Base-by-base conservation (phyloP, 768 basidiomycete species). In the Xanthoconium stramineum region DNA sequence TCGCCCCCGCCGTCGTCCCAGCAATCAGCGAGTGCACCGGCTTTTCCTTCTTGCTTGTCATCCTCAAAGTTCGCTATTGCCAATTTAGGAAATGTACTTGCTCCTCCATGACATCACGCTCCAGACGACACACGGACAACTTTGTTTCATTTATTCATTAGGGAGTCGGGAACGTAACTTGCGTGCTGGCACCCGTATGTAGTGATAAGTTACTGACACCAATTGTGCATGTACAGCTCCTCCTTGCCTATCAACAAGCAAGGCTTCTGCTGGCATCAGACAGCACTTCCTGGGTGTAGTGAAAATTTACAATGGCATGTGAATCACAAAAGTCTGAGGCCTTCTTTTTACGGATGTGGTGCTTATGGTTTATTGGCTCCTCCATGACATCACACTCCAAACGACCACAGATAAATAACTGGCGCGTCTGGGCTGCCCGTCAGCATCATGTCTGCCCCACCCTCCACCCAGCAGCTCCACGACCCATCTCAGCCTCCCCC, bases 1-100 rank as follows among this genome's bases (percentile, higher is more conserved):
- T 79, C 9, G 88, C 94, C 15, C 97, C 96, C 28, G 97, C 96
- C 0, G 88, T 90, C 15, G 92, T 82, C 10, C 97, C 97, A 2
- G 96, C 96, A 55, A 94, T 75, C 75, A 98, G 73, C 14, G 96
- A 91, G 64, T 93, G 91, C 8, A 87, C 37, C 0, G 94, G 89
- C 62, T 91, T 91, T 69, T 95, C 94, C 59, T 83, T 89, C 66
- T 82, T 79, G 48, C 77, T 74, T 8, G 79, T 71, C 75, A 81
- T 81, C 37, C 47, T 5, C 29, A 45, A 29, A 32, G 6, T 17
- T 11, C 40, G 44, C 30, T 3, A 19, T 15, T 14, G 11, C 50
- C 50, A 11, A 17, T 24, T 32, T 9, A 50, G 50, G 50, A 35
- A 51, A 33, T 19, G 30, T 8, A 3, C 28, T 38, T 6, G 12